Conservation (phyloP, 176 grass and related monocot species). For the Carex pumila region DNA sequence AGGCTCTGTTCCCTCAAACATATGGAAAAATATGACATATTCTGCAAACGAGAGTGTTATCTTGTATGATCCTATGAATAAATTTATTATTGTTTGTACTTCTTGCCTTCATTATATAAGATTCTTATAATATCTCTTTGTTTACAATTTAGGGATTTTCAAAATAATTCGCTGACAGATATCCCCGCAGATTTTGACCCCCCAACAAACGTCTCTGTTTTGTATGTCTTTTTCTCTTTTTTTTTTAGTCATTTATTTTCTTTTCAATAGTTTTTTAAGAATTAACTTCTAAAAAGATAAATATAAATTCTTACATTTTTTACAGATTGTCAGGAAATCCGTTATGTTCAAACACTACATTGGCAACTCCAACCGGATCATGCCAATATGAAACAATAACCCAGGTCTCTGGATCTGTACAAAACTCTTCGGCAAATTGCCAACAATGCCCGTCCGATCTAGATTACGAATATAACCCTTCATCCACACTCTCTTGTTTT, state of each 20-base stretch:
- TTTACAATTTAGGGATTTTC: conserved; percentile 65
- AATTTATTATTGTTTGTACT: background rate
- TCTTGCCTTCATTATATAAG: conserved; percentile 10
- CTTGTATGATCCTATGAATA: conserved; percentile 50
- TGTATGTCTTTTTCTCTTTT: conserved; percentile 48
- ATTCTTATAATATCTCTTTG: conserved; percentile 15
- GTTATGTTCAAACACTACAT: conserved; percentile 45
- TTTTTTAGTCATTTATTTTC: background rate
- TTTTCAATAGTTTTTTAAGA: background rate
- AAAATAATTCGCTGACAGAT: conserved; percentile 63
- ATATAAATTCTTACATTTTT: conserved; percentile 8
- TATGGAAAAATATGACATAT: conserved; percentile 68
- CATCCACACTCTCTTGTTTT: conserved; percentile 43
- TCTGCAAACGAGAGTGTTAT: conserved; percentile 49
- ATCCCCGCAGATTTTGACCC: conserved; percentile 46
- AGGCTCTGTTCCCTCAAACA: conserved; percentile 44
- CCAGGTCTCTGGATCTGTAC: conserved; percentile 23
- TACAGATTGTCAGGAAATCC: conserved; percentile 79
- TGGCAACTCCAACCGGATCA: conserved; percentile 29
- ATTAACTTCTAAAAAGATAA: background rate
- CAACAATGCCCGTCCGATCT: conserved; percentile 26
- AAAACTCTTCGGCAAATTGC: conserved; percentile 33
- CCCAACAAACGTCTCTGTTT: conserved; percentile 45
- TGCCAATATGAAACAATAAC: conserved; percentile 33
- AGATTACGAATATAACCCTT: conserved; percentile 68